A percentile compares a stretch with the other conserved stretches of the same genome.
Evolutionary conservation across 2,329 filamentous ascomycete species (phyloP).

Genomic region (Botrytis galanthina): DNA sequence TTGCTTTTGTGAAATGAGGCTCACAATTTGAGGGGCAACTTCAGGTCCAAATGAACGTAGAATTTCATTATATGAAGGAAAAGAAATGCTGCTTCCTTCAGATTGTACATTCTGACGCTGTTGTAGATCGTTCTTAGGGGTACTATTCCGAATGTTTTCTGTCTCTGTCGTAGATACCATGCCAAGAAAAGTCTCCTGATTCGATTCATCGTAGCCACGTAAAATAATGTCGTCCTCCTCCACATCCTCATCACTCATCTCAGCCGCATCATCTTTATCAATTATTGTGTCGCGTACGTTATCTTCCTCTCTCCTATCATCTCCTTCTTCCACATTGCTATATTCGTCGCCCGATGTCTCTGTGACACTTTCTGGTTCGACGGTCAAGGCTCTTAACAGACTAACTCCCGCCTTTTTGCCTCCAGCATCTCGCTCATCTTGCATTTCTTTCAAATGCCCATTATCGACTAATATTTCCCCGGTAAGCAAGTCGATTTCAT

Average conservation of each 20-base stretch:
- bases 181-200: slow-evolving; percentile 14
- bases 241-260: slow-evolving; percentile 32
- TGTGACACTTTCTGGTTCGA: slow-evolving; percentile 31
- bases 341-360: slow-evolving; percentile 31
- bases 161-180: neutral
- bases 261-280: slow-evolving; percentile 27
- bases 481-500: slow-evolving; percentile 83
- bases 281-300: slow-evolving; percentile 30
- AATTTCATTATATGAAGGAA: slow-evolving; percentile 35
- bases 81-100: slow-evolving; percentile 3
- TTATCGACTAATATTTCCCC: slow-evolving; percentile 86
- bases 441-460: slow-evolving; percentile 72
- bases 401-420: slow-evolving; percentile 25
- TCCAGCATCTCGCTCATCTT: slow-evolving; percentile 53
- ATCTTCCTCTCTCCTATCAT: slow-evolving; percentile 24
- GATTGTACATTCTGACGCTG: neutral
- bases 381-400: slow-evolving; percentile 36
- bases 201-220: slow-evolving; percentile 34
- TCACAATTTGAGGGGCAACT: slow-evolving; percentile 34
- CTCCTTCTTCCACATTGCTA: slow-evolving; percentile 36
- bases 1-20: slow-evolving; percentile 33
- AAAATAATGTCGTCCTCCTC: slow-evolving; percentile 38
- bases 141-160: neutral
- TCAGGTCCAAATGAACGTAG: slow-evolving; percentile 35
- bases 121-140: neutral